Conservation (phyloP, 257 asterid species). For the Penstemon newberryi region DNA sequence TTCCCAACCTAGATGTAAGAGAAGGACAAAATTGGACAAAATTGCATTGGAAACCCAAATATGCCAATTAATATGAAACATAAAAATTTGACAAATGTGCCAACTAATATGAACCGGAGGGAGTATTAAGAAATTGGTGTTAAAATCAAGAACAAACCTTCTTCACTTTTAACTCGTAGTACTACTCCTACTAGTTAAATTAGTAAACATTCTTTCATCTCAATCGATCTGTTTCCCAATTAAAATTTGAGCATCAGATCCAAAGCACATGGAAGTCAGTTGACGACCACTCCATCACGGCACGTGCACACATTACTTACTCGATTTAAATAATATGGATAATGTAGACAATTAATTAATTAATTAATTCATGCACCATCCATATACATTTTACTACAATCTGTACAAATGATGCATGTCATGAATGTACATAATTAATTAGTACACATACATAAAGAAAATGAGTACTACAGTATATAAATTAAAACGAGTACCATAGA, state of each 20-base stretch:
- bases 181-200: neutral
- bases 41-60: too few species aligned
- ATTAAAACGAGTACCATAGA: too few species aligned
- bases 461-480: too few species aligned
- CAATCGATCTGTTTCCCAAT: constrained; percentile 1
- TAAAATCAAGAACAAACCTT: constrained; percentile 5
- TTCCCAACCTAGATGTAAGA: too few species aligned
- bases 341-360: neutral
- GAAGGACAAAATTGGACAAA: too few species aligned
- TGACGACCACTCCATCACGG: constrained; percentile 61
- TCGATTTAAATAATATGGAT: neutral
- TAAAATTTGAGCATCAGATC: constrained; percentile 59
- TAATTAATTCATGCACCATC: neutral
- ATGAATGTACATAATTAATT: too few species aligned
- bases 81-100: too few species aligned
- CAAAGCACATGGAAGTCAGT: constrained; percentile 73
- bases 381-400: neutral
- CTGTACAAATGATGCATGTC: too few species aligned
- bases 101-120: too few species aligned
- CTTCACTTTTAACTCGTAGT: neutral
- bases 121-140: neutral
- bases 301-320: constrained; percentile 55
- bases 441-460: too few species aligned
- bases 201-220: constrained; percentile 13
- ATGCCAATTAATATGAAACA: too few species aligned